A percentile compares a stretch with the other conserved stretches of the same genome.
These are phyloP conservation scores for Fusarium nematophilum DNA, from an alignment of 2,329 filamentous ascomycete species.

Conservation along the genomic window DNA sequence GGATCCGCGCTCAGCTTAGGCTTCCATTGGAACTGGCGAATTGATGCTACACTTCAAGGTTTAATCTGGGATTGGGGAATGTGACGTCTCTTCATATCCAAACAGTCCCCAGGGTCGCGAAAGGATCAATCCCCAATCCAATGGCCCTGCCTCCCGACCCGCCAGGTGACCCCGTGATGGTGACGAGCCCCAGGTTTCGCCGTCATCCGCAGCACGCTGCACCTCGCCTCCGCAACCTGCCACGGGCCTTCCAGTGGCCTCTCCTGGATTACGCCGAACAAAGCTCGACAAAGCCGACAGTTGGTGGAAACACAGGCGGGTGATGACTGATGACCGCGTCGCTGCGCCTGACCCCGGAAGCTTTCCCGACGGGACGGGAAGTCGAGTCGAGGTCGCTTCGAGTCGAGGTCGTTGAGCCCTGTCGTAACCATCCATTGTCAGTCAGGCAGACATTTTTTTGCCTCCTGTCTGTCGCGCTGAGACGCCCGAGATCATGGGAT, in stretches of 20 bases:
- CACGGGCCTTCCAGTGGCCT: constrained; percentile 33
- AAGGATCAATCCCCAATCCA: constrained; percentile 28
- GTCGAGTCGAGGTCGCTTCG: constrained; percentile 29
- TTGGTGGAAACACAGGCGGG: constrained; percentile 31
- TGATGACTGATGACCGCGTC: constrained; percentile 36
- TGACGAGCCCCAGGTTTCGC: constrained; percentile 40
- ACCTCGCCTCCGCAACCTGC: constrained; percentile 43
- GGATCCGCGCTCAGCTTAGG: constrained; percentile 32
- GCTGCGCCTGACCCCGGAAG: constrained; percentile 39
- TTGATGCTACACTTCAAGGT: constrained; percentile 31
- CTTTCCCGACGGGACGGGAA: constrained; percentile 30
- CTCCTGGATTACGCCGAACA: constrained; percentile 31
- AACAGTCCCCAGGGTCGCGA: constrained; percentile 17
- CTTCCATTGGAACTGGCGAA: constrained; percentile 26
- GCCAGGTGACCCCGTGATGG: constrained; percentile 40
- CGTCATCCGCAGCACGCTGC: constrained; percentile 42
- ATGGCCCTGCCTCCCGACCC: constrained; percentile 30
- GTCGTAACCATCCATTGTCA: constrained; percentile 21
- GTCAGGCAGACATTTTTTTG: constrained; percentile 23
- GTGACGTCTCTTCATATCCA: constrained; percentile 26
- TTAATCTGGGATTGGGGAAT: constrained; percentile 35
- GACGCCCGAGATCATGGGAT: constrained; percentile 36
- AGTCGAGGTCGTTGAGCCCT: constrained; percentile 7
- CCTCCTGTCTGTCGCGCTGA: constrained; percentile 28
- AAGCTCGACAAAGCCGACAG: constrained; percentile 1